Evolutionary conservation across 805 yeast genomes (phyloP), one percentile per base, ranked within the genome.

Genomic region (Ogataea glucozyma): DNA sequence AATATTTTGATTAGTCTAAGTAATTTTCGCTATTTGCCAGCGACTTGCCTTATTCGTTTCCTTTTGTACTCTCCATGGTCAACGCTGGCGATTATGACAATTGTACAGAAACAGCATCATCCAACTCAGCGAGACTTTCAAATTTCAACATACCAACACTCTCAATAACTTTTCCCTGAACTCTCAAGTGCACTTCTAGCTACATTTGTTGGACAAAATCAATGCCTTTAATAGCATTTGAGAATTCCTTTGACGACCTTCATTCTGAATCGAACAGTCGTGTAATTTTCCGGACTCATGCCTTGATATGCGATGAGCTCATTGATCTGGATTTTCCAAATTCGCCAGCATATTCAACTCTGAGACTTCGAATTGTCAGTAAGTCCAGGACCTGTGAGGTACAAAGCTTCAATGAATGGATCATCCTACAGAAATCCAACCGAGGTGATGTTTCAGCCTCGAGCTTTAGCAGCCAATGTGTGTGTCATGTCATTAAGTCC

Each of bases 401-500:
- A 76, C 45, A 76, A 62, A 29, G 76, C 69, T 26, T 81, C 81
- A 14, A 81, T 76, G 60, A 76, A 76, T 7, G 81, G 82, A 52
- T 76, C 81, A 51, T 76, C 81, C 46, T 76, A 64, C 36, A 76
- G 61, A 4, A 80, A 75, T 2, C 76, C 81, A 38, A 76, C 70
- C 12, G 81, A 73, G 16, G 80, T 77, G 17, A 76, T 79, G 21
- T 78, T 78, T 55, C 65, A 76, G 8, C 80, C 80, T 47, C 81
- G 69, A 10, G 81, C 81, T 56, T 75, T 76, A 18, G 80, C 81
- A 41, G 81, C 81, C 45, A 76, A 61, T 4, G 81, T 76, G 53
- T 76, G 81, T 51, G 76, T 75, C 81, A 76, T 76, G 32, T 81
- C 81, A 56, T 76, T 76, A 48, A 76, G 64, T 11, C 81, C 81